Evolutionary conservation across 148 eudicot genomes (phyloP).

Genomic region (Nyssa sinensis): DNA sequence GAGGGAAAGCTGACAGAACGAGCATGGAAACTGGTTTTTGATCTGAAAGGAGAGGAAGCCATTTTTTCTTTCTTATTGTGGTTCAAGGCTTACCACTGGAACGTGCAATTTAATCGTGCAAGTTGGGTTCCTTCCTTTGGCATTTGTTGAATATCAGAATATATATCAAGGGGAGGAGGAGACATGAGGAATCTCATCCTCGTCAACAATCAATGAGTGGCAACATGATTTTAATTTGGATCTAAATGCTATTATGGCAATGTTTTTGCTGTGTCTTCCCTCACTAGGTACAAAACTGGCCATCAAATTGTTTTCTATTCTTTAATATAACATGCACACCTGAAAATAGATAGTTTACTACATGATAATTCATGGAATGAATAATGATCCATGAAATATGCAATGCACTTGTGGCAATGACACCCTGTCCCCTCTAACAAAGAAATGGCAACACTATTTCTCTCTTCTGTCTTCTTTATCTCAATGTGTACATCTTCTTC

Average conservation of each 20-base stretch:
- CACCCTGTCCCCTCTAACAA: neutral
- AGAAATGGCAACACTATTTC: neutral
- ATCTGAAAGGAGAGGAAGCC: slow-evolving; percentile 14
- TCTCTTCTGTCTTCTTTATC: neutral
- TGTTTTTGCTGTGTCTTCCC: neutral
- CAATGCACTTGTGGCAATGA: neutral
- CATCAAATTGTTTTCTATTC: neutral
- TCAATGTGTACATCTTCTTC: too few species aligned
- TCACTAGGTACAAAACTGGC: neutral
- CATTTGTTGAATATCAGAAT: neutral
- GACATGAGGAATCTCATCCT: neutral
- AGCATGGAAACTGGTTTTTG: slow-evolving; percentile 2
- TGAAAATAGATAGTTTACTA: neutral
- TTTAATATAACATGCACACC: neutral
- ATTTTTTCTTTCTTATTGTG: neutral
- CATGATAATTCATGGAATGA: neutral
- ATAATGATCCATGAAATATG: neutral
- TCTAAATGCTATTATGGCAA: neutral
- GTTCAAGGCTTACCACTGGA: neutral
- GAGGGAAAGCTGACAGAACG: slow-evolving; percentile 29
- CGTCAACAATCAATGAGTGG: neutral
- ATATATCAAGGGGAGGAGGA: neutral
- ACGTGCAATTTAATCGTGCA: neutral
- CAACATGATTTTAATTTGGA: neutral
- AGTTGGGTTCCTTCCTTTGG: neutral